These are phyloP conservation scores for Curvularia sp. DNA, from an alignment of 2,329 filamentous ascomycete genomes.

Conservation along the genomic window DNA sequence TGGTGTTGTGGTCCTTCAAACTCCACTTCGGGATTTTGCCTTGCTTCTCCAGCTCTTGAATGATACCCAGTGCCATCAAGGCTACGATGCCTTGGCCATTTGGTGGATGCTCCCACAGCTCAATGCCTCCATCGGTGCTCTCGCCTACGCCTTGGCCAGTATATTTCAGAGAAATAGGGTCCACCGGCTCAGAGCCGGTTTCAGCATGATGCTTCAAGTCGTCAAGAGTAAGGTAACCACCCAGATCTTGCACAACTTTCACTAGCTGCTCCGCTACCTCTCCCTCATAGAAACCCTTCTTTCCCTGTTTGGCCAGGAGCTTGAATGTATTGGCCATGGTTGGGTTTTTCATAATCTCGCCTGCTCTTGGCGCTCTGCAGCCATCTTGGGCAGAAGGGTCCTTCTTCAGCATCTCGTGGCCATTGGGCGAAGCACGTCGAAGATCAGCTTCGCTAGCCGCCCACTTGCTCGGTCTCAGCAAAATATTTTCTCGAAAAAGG, in stretches of 20 bases:
- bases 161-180: slow-evolving; percentile 84
- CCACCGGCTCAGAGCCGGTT: slow-evolving; percentile 76
- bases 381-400: slow-evolving; percentile 73
- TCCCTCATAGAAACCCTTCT: slow-evolving; percentile 89
- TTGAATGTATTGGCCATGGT: slow-evolving; percentile 82
- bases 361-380: slow-evolving; percentile 74
- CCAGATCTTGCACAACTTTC: slow-evolving; percentile 75
- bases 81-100: slow-evolving; percentile 97
- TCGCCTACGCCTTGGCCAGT: slow-evolving; percentile 67
- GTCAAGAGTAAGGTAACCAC: slow-evolving; percentile 78
- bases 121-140: slow-evolving; percentile 64
- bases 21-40: slow-evolving; percentile 76
- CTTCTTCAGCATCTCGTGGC: slow-evolving; percentile 82
- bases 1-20: slow-evolving; percentile 77
- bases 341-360: slow-evolving; percentile 89
- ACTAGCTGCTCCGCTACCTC: slow-evolving; percentile 81
- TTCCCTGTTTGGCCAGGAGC: slow-evolving; percentile 77
- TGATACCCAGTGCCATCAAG: slow-evolving; percentile 89
- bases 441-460: slow-evolving; percentile 67
- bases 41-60: slow-evolving; percentile 80
- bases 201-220: slow-evolving; percentile 81
- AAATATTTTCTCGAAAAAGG: neutral
- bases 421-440: slow-evolving; percentile 80
- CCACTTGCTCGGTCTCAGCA: slow-evolving; percentile 67
- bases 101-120: slow-evolving; percentile 95